Evolutionary conservation across 2,329 filamentous ascomycete genomes (phyloP).

Genomic region (Dactylellina haptotyla): DNA sequence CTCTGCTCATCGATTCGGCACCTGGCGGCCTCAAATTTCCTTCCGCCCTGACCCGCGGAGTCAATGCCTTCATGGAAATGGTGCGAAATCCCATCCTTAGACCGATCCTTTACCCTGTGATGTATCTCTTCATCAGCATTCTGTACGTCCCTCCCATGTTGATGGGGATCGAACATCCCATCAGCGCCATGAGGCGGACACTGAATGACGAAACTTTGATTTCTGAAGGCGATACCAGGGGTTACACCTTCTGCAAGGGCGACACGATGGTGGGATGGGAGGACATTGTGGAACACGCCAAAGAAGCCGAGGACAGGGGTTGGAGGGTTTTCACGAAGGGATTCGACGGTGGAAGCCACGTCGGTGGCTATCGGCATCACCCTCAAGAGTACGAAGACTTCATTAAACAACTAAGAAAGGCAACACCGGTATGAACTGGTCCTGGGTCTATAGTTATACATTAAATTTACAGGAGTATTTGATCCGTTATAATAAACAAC

Average conservation of each 20-base stretch:
- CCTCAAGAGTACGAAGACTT: slow-evolving; percentile 37
- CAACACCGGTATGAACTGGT: neutral
- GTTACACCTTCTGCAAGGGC: slow-evolving; percentile 40
- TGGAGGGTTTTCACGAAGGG: slow-evolving; percentile 33
- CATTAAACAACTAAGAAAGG: slow-evolving; percentile 15
- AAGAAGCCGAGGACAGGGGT: slow-evolving; percentile 36
- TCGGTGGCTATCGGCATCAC: slow-evolving; percentile 42
- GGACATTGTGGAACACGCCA: slow-evolving; percentile 35
- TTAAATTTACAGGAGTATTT: neutral
- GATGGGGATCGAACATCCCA: slow-evolving; percentile 37
- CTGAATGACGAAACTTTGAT: slow-evolving; percentile 49
- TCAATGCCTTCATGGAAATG: slow-evolving; percentile 36
- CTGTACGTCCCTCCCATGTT: slow-evolving; percentile 21
- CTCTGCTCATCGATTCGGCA: slow-evolving; percentile 46
- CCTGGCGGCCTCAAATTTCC: slow-evolving; percentile 41
- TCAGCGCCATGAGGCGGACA: slow-evolving; percentile 22
- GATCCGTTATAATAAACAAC: neutral
- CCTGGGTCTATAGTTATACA: too few species aligned
- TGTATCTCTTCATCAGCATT: slow-evolving; percentile 11
- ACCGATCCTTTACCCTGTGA: slow-evolving; percentile 22
- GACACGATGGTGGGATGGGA: slow-evolving; percentile 47
- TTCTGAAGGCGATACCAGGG: slow-evolving; percentile 28
- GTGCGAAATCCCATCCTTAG: slow-evolving; percentile 19
- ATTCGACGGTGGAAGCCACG: slow-evolving; percentile 36
- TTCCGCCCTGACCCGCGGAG: slow-evolving; percentile 30